Conservation (phyloP, 305 asterid species). For the Fraxinus platypoda region DNA sequence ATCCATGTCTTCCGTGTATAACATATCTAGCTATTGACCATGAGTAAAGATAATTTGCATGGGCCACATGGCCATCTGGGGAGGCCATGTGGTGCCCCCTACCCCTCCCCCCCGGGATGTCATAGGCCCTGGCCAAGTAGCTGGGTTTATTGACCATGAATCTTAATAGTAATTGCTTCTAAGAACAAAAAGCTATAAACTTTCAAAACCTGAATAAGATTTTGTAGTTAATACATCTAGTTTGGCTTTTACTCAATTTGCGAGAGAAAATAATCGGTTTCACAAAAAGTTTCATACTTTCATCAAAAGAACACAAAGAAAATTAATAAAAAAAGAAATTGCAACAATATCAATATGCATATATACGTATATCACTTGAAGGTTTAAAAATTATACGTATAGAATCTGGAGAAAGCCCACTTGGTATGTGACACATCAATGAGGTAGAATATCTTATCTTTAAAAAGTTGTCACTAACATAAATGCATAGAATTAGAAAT, state of each 20-base stretch:
- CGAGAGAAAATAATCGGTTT: neutral
- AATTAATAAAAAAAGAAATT: neutral
- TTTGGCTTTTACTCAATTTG: neutral
- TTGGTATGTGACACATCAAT: neutral
- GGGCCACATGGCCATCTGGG: no score
- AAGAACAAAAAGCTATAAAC: neutral
- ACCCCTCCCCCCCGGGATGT: no score
- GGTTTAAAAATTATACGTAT: neutral
- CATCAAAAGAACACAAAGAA: no score
- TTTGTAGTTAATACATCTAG: no score
- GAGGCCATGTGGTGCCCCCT: no score
- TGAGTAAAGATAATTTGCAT: no score
- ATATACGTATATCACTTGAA: neutral
- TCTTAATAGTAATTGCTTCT: no score
- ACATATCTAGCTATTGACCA: no score
- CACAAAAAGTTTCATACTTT: no score
- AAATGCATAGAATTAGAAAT: neutral
- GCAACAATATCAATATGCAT: neutral
- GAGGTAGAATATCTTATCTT: slow-evolving; percentile 26
- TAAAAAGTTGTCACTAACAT: slow-evolving; percentile 1
- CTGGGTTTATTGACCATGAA: no score
- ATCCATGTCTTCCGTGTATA: no score
- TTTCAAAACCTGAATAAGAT: neutral
- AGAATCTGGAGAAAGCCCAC: slow-evolving; percentile 5
- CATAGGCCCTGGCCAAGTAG: no score